Conservation (phyloP, 495 filamentous ascomycete genomes). For the Pseudoneurospora amorphoporcata region DNA sequence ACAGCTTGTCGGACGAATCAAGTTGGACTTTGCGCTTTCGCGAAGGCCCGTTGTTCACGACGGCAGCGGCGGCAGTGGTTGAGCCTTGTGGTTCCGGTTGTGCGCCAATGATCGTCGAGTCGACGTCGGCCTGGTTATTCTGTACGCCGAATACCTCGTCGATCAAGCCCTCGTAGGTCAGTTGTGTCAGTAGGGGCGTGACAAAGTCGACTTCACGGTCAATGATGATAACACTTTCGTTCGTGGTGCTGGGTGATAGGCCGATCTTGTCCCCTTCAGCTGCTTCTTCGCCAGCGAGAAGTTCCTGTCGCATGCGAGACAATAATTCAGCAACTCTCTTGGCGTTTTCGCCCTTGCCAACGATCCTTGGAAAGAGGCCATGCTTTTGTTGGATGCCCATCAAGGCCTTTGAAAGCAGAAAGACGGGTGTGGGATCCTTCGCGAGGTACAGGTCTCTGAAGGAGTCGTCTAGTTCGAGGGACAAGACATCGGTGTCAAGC, state of each 20-base stretch:
- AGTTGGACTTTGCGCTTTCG: slow-evolving; percentile 87
- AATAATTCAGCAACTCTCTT: slow-evolving; percentile 80
- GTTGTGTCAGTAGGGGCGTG: slow-evolving; percentile 81
- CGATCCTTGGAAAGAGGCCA: slow-evolving; percentile 89
- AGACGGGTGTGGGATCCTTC: slow-evolving; percentile 85
- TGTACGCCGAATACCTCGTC: slow-evolving; percentile 90
- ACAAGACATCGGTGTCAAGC: slow-evolving; percentile 82
- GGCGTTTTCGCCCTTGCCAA: slow-evolving; percentile 93
- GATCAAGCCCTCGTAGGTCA: slow-evolving; percentile 94
- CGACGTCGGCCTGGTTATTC: slow-evolving; percentile 85
- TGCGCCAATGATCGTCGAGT: slow-evolving; percentile 76
- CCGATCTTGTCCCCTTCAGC: slow-evolving; percentile 52
- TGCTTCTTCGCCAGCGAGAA: slow-evolving; percentile 67
- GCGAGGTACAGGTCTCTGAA: slow-evolving; percentile 81
- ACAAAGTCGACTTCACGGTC: slow-evolving; percentile 92
- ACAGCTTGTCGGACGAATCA: slow-evolving; percentile 83
- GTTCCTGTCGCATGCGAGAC: slow-evolving; percentile 85
- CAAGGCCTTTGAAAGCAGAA: slow-evolving; percentile 79
- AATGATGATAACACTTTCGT: slow-evolving; percentile 87
- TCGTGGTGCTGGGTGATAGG: slow-evolving; percentile 73
- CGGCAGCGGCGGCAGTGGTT: slow-evolving; percentile 21
- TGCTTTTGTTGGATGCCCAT: slow-evolving; percentile 90
- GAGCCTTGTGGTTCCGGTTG: slow-evolving; percentile 46
- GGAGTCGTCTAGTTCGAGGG: slow-evolving; percentile 77
- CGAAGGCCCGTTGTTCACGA: slow-evolving; percentile 18